Conservation (phyloP, 257 asterid genomes). For the Coffea eugenioides region DNA sequence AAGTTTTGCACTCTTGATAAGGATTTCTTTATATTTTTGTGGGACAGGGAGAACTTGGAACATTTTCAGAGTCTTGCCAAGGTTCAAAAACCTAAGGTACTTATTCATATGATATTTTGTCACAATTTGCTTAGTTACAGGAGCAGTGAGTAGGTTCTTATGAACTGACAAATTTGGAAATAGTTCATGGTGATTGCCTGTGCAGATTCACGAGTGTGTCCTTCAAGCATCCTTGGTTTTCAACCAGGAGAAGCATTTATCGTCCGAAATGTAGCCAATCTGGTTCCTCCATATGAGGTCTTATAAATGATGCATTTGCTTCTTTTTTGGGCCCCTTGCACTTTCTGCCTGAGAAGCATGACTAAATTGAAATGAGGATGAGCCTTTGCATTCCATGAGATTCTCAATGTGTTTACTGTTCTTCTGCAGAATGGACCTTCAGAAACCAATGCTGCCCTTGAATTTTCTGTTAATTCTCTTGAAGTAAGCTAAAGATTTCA, state of each 20-base stretch:
- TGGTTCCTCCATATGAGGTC: conserved; percentile 93
- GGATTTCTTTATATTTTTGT: conserved; percentile 6
- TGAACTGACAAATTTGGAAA: conserved; percentile 41
- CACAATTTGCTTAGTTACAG: not conserved
- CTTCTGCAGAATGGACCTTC: conserved; percentile 80
- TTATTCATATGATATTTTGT: not conserved
- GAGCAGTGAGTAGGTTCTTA: conserved; percentile 2
- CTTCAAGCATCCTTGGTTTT: conserved; percentile 83
- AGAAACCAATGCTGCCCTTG: conserved; percentile 97
- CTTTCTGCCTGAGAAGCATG: conserved; percentile 15
- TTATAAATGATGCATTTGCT: not conserved
- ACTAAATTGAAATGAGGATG: not conserved
- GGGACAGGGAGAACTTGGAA: conserved; percentile 63
- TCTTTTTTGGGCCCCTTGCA: not conserved
- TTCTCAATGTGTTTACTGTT: conserved; percentile 14
- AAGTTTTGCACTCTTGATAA: not conserved
- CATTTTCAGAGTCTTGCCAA: conserved; percentile 66
- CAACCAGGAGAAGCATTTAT: conserved; percentile 97
- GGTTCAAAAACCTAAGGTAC: conserved; percentile 83
- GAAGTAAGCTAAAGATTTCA: conserved; percentile 48
- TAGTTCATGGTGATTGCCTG: conserved; percentile 99
- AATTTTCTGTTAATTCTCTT: conserved; percentile 84
- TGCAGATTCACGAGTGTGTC: conserved; percentile 98
- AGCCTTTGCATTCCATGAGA: not conserved
- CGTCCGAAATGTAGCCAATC: conserved; percentile 85